Base-by-base conservation (phyloP, 345 rosid species). In the Linum usitatissimum region DNA sequence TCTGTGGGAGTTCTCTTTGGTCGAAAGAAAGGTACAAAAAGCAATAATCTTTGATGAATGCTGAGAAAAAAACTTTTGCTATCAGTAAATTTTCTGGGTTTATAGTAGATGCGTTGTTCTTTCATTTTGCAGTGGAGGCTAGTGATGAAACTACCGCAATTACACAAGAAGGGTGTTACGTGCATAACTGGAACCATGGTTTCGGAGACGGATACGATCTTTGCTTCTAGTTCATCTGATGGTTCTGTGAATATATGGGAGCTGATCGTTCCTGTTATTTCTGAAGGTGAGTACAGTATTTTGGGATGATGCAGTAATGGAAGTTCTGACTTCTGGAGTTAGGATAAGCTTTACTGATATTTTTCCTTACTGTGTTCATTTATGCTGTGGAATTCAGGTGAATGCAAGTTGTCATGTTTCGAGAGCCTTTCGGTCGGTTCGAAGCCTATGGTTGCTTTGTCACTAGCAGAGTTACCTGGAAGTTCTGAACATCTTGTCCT, bases 211-310 rank as follows among this genome's bases (percentile, higher is more conserved):
- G 73, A 77, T 62, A 90, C 88, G 34, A 64, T 86, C 57, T 76
- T 87, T 73, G 96, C 87, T 19, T 84, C 92, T 68, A 80, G 90
- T 66, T 89, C 97, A 69, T 93, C 99, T 9, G 96, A 87, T 72
- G 82, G 99, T 51, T 66, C 69, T 6, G 88, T 90, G 65, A 71
- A 69, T 63, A 2, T 86, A 23, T 84, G 95, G 90, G 90, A 87
- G 73, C 68, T 79, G 71, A 64, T 73, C 64, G 69, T 90, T 15
- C 87, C 86, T 14, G 61, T 78, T 55, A 61, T 74, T 63, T 55
- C 72, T 51, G 80, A 71, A 28, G 85, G 97, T 87, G 69, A 63
- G 77, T 71, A 30, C 65, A 42, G 31, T 14, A 28, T 9, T 57
- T 55, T 55, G 28, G 28, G 1, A 23, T 23, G 28, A 23, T 23